phyloP scores from a whole-genome alignment of 2,329 filamentous ascomycete genomes.

The Seiridium cupressi region DNA sequence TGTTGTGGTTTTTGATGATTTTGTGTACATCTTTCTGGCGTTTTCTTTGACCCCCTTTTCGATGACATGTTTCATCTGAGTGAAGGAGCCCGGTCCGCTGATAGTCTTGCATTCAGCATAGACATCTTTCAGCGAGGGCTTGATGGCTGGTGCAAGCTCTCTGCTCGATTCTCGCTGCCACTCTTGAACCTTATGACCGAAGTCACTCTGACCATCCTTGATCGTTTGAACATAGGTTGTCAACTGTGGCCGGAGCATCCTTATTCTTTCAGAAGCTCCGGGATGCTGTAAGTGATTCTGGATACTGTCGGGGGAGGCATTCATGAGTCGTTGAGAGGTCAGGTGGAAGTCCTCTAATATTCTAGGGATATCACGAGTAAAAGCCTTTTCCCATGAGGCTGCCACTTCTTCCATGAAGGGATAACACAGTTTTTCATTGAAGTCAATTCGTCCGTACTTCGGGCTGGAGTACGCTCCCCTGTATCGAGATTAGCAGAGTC shows the following conservation, averaged over 20 bases:
- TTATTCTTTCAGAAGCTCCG: neutral
- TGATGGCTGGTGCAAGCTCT: neutral
- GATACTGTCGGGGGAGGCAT: neutral
- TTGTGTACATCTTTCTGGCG: neutral
- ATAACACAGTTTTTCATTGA: neutral
- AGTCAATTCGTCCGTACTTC: neutral
- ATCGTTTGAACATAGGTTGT: neutral
- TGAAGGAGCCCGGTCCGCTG: neutral
- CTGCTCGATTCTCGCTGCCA: neutral
- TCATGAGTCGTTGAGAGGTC: neutral
- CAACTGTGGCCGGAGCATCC: neutral
- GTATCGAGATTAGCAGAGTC: too few species aligned
- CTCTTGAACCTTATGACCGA: neutral
- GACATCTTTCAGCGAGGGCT: neutral
- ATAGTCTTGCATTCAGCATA: neutral
- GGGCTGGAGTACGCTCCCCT: too few species aligned
- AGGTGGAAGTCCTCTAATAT: neutral
- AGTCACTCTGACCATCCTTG: neutral
- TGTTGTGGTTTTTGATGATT: neutral
- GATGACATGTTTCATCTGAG: neutral
- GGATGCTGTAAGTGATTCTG: neutral
- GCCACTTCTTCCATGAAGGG: neutral
- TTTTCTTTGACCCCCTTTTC: neutral
- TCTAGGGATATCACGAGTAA: neutral
- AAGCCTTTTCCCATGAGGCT: neutral